Percentiles rank a stretch among this genome's conserved stretches.
These are phyloP conservation scores for Saccharomyces uvarum DNA, from an alignment of 1,139 yeast genomes.

Conservation along the genomic window DNA sequence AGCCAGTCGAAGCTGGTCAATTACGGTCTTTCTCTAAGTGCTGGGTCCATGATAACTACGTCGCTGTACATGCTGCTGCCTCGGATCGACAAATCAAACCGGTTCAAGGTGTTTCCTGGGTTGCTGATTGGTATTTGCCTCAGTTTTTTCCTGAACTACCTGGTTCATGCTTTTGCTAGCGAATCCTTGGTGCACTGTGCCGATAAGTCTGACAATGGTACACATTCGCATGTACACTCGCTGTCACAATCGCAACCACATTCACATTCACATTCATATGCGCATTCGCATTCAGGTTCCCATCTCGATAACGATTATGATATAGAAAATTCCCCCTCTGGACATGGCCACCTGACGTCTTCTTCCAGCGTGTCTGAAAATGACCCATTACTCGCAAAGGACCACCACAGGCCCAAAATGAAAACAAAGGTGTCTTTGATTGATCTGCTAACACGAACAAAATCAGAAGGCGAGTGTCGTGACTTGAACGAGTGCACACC, in stretches of 20 bases:
- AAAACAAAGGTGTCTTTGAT: conserved; percentile 5
- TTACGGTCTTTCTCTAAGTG: conserved; percentile 42
- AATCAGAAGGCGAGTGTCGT: conserved; percentile 7
- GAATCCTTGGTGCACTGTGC: conserved; percentile 83
- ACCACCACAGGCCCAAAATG: background rate
- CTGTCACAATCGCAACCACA: conserved; percentile 7
- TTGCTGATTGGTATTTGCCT: conserved; percentile 52
- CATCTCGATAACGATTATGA: conserved; percentile 15
- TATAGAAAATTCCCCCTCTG: background rate
- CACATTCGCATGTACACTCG: background rate
- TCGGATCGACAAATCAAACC: conserved; percentile 42
- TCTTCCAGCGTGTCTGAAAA: background rate
- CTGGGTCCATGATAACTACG: conserved; percentile 74
- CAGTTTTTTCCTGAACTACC: conserved; percentile 52
- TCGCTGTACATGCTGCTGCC: conserved; percentile 71
- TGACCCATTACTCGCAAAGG: background rate
- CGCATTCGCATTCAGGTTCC: conserved; percentile 12
- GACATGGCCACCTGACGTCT: background rate
- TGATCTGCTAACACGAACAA: conserved; percentile 4
- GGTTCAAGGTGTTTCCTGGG: conserved; percentile 40
- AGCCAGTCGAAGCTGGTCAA: conserved; percentile 27
- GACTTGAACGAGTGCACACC: conserved; percentile 5
- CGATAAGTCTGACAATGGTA: conserved; percentile 40
- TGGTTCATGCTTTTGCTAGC: conserved; percentile 68
- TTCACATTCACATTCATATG: conserved; percentile 6